Percentiles rank a stretch among this genome's conserved stretches.
Evolutionary conservation across 1,139 yeast genomes (phyloP).

Genomic region (Pichia sp.): DNA sequence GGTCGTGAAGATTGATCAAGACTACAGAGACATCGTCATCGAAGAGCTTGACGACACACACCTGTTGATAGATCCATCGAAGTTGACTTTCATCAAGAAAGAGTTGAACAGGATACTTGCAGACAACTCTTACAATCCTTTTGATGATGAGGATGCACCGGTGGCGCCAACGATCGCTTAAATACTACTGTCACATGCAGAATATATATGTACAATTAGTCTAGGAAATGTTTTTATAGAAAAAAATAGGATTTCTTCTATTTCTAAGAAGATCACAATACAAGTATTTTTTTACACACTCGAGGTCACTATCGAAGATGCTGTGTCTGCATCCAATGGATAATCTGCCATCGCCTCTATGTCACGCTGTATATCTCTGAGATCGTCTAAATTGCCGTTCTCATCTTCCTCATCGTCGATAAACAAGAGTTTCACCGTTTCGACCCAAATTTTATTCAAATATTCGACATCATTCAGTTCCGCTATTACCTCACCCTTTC

Average conservation of each 20-base stretch:
- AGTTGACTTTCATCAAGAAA: constrained; percentile 68
- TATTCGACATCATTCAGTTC: constrained; percentile 56
- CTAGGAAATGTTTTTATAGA: too few relatives aligned
- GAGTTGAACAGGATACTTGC: constrained; percentile 74
- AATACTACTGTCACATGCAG: too few relatives aligned
- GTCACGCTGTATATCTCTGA: constrained; percentile 11
- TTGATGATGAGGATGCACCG: constrained; percentile 47
- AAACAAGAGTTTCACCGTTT: constrained; percentile 36
- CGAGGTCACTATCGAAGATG: constrained; percentile 5
- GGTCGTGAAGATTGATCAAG: constrained; percentile 73
- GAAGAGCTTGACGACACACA: constrained; percentile 90
- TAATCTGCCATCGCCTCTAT: constrained; percentile 11
- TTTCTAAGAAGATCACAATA: too few relatives aligned
- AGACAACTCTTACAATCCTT: constrained; percentile 83
- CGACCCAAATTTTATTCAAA: constrained; percentile 47
- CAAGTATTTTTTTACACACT: not conserved
- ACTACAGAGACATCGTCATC: constrained; percentile 64
- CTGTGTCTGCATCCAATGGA: constrained; percentile 2
- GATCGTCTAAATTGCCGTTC: constrained; percentile 12
- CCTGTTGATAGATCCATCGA: constrained; percentile 69
- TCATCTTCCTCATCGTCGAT: constrained; percentile 21
- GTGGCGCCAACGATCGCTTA: not conserved
- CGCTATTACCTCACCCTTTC: constrained; percentile 26
- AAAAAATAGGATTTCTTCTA: too few relatives aligned
- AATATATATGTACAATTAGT: not conserved